Evolutionary conservation across 352 stramenopile species (phyloP).

Genomic region (Phytopythium kandeliae): DNA sequence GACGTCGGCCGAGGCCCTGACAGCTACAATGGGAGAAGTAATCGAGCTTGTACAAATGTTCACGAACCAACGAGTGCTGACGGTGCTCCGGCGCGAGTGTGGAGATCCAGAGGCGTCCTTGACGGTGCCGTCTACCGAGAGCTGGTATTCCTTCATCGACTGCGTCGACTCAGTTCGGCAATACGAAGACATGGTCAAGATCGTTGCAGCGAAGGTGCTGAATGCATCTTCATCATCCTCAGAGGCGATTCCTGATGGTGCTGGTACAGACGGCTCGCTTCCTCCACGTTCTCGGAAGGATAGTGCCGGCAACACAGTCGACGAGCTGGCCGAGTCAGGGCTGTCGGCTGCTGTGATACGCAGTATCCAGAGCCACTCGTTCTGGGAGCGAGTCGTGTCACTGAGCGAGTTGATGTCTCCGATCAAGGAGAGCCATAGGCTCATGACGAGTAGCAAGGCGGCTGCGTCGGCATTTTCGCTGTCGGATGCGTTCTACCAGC

Average conservation of each 20-base stretch:
- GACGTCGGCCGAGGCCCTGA: slow-evolving; percentile 37
- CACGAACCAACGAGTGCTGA: slow-evolving; percentile 48
- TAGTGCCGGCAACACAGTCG: slow-evolving; percentile 31
- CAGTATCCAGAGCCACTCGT: slow-evolving; percentile 56
- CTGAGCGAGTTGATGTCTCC: slow-evolving; percentile 74
- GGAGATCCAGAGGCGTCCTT: slow-evolving; percentile 53
- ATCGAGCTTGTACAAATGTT: slow-evolving; percentile 64
- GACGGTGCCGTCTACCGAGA: slow-evolving; percentile 29
- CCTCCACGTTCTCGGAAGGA: slow-evolving; percentile 22
- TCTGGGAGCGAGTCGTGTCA: slow-evolving; percentile 71
- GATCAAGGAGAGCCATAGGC: slow-evolving; percentile 68
- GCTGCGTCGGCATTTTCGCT: slow-evolving; percentile 37
- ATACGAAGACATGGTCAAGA: slow-evolving; percentile 84
- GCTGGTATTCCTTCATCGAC: slow-evolving; percentile 81
- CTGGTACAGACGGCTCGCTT: neutral
- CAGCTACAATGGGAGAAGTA: slow-evolving; percentile 58
- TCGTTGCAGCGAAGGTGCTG: slow-evolving; percentile 56
- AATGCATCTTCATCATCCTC: slow-evolving; percentile 15
- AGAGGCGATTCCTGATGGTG: neutral
- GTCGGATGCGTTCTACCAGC: slow-evolving; percentile 69
- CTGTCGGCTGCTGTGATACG: slow-evolving; percentile 34
- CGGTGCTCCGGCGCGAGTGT: slow-evolving; percentile 54
- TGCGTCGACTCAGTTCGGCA: slow-evolving; percentile 72
- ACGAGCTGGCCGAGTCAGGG: slow-evolving; percentile 37
- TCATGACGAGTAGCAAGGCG: slow-evolving; percentile 37